Evolutionary conservation across 345 rosid species (phyloP).

Genomic region (Lumnitzera racemosa): DNA sequence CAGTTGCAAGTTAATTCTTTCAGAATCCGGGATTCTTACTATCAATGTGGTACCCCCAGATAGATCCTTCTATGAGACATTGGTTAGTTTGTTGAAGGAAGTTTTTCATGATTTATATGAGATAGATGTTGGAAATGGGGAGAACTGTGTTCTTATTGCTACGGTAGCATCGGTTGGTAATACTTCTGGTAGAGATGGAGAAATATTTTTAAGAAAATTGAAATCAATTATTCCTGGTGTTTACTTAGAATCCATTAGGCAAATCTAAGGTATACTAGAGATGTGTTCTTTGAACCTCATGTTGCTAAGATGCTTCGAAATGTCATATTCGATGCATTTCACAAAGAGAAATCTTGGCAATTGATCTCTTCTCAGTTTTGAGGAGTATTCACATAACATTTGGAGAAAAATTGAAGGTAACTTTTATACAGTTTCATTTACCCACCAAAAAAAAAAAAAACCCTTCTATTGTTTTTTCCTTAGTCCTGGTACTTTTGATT

Average conservation of each 20-base stretch:
- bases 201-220: slow-evolving; percentile 26
- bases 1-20: slow-evolving; percentile 46
- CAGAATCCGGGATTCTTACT: slow-evolving; percentile 45
- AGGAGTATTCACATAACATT: too few species aligned
- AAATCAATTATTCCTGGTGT: slow-evolving; percentile 21
- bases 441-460: too few species aligned
- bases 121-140: slow-evolving; percentile 65
- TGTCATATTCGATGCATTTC: too few species aligned
- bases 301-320: background rate
- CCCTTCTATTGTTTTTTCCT: too few species aligned
- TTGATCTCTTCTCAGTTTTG: background rate
- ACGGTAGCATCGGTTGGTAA: slow-evolving; percentile 12
- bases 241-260: slow-evolving; percentile 43
- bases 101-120: slow-evolving; percentile 59
- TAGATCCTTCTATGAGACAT: slow-evolving; percentile 27
- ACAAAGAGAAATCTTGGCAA: background rate
- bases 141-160: slow-evolving; percentile 60
- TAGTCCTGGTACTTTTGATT: too few species aligned
- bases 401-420: too few species aligned
- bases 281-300: background rate
- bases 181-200: slow-evolving; percentile 13
- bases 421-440: too few species aligned
- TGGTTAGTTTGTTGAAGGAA: slow-evolving; percentile 26
- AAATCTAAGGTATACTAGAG: slow-evolving; percentile 19
- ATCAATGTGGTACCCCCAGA: slow-evolving; percentile 60